Percentiles rank a stretch among this genome's conserved stretches.
These are phyloP conservation scores for Debaryomycetaceae sp. DNA, from an alignment of 1,139 yeast genomes.

Conservation along the genomic window DNA sequence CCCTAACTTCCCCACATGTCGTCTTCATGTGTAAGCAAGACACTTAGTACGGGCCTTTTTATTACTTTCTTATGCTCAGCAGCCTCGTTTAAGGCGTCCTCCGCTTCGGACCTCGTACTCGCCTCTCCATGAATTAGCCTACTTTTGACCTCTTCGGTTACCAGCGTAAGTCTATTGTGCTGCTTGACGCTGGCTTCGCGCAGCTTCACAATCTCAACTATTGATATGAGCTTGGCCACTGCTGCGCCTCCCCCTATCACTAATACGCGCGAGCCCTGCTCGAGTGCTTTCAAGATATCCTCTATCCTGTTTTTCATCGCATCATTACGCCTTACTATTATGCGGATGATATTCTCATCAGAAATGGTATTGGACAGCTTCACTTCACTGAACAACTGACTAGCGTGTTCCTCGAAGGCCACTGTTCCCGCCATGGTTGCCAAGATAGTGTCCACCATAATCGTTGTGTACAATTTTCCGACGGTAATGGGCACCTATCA, in stretches of 20 bases:
- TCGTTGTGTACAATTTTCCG: no score
- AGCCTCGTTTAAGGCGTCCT: slow-evolving; percentile 2
- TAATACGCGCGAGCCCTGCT: slow-evolving; percentile 10
- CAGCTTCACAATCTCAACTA: slow-evolving; percentile 24
- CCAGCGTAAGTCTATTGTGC: slow-evolving; percentile 5
- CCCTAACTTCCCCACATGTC: no score
- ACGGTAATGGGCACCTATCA: no score
- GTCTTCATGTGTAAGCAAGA: no score
- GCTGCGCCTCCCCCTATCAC: slow-evolving; percentile 17
- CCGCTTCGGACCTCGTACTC: neutral
- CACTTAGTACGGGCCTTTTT: slow-evolving; percentile 3
- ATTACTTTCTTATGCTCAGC: slow-evolving; percentile 3
- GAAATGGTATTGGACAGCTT: no score
- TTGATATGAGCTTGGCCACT: slow-evolving; percentile 22
- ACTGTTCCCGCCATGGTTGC: no score
- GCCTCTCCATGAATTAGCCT: neutral
- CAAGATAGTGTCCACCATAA: no score
- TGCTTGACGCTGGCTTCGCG: slow-evolving; percentile 7
- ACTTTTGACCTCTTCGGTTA: slow-evolving; percentile 1
- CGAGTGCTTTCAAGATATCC: slow-evolving; percentile 13
- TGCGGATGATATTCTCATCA: slow-evolving; percentile 1
- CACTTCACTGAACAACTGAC: no score
- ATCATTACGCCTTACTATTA: slow-evolving; percentile 23
- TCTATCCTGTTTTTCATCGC: slow-evolving; percentile 19
- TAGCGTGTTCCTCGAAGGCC: no score